Conservation (phyloP, 2,329 filamentous ascomycete genomes). For the Leptographium radiaticola region DNA sequence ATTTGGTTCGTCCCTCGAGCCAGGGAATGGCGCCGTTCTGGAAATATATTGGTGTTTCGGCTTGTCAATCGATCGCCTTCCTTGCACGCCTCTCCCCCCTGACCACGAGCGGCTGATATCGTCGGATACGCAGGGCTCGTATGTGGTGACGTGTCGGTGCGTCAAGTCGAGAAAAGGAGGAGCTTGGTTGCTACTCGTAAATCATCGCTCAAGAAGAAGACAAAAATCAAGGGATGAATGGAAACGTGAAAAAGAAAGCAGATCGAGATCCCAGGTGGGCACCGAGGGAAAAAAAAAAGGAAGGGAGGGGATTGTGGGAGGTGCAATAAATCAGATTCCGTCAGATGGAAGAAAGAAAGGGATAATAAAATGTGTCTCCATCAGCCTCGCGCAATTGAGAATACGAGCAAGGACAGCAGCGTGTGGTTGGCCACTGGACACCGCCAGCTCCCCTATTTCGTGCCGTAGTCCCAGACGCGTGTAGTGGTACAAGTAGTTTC, state of each 20-base stretch:
- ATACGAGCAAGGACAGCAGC: slow-evolving; percentile 1
- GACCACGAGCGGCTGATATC: too few relatives aligned
- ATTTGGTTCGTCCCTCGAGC: not conserved
- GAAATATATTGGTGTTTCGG: not conserved
- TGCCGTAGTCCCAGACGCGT: not conserved
- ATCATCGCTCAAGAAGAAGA: not conserved
- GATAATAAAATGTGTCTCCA: slow-evolving; percentile 14
- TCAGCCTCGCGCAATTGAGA: slow-evolving; percentile 14
- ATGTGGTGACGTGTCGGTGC: not conserved
- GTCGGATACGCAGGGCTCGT: not conserved
- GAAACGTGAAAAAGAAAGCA: slow-evolving; percentile 37
- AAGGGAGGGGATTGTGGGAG: not conserved
- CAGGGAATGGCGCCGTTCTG: not conserved
- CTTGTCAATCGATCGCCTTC: not conserved
- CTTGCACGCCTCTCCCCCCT: not conserved
- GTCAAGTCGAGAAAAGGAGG: not conserved
- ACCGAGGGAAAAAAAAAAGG: not conserved
- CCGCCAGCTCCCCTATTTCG: slow-evolving; percentile 1
- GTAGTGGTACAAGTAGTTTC: not conserved
- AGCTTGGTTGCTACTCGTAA: not conserved
- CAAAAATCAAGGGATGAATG: slow-evolving; percentile 12
- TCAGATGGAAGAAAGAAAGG: slow-evolving; percentile 2
- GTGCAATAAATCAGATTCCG: not conserved
- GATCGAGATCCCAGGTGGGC: not conserved
- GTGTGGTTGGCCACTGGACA: not conserved